phyloP scores from a whole-genome alignment of 345 rosid species.

The Corchorus olitorius region DNA sequence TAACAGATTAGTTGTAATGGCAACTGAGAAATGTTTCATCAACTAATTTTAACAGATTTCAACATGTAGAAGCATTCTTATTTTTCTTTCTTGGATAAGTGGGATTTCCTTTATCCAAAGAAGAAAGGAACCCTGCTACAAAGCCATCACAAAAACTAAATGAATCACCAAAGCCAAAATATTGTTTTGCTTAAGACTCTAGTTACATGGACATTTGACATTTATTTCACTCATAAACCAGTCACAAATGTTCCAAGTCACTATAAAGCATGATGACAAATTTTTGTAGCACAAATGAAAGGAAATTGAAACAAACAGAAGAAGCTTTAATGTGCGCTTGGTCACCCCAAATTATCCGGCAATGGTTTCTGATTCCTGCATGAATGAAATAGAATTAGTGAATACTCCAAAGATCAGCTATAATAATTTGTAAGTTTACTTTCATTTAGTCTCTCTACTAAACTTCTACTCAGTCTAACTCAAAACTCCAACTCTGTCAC shows the following conservation, averaged over 20 bases:
- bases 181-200: not conserved
- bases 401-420: not conserved
- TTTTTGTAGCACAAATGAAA: not conserved
- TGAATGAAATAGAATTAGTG: not conserved
- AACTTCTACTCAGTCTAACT: not conserved
- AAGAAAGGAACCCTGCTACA: not conserved
- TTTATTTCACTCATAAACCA: slow-evolving; percentile 3
- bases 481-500: not conserved
- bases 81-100: not conserved
- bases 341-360: not conserved
- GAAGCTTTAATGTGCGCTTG: not conserved
- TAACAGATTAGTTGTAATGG: not conserved
- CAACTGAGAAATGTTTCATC: not conserved
- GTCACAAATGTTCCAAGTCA: not conserved
- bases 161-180: not conserved
- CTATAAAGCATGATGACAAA: not conserved
- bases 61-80: not conserved
- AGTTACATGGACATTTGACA: not conserved
- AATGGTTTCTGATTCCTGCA: not conserved
- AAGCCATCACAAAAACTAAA: not conserved
- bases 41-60: too few species aligned
- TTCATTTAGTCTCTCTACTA: not conserved
- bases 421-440: not conserved
- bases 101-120: not conserved
- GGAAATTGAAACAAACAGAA: not conserved